Percentiles rank a stretch among this genome's conserved stretches.
These are phyloP conservation scores for Cercospora zeae-maydis DNA, from an alignment of 2,329 filamentous ascomycete genomes.

Conservation along the genomic window DNA sequence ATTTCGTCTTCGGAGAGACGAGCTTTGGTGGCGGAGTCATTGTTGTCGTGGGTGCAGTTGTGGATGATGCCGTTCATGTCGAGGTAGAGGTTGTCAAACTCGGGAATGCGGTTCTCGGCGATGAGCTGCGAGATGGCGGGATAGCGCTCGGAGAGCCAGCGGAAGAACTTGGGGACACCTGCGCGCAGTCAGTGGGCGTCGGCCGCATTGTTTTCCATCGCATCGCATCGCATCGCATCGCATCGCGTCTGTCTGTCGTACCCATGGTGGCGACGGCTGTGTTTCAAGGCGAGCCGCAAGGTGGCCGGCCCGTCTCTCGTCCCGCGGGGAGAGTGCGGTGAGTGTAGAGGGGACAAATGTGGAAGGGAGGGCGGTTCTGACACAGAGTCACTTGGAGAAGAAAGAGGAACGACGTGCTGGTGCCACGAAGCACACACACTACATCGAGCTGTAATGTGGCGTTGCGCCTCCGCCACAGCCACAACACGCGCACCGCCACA, in stretches of 20 bases:
- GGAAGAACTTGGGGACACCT: conserved; percentile 89
- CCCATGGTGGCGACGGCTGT: conserved; percentile 37
- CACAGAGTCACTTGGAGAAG: conserved; percentile 13
- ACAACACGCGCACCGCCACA: neutral
- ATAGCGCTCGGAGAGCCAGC: conserved; percentile 99
- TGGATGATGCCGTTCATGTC: conserved; percentile 99
- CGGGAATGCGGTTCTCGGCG: conserved; percentile 96
- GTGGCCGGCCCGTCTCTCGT: conserved; percentile 10
- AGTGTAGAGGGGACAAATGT: conserved; percentile 9
- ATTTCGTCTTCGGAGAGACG: conserved; percentile 96
- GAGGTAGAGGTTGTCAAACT: conserved; percentile 96
- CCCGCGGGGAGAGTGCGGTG: conserved; percentile 5
- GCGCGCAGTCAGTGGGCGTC: conserved; percentile 41
- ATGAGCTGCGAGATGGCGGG: conserved; percentile 97
- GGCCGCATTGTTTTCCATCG: neutral
- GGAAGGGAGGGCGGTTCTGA: conserved; percentile 18
- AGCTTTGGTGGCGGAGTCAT: conserved; percentile 84
- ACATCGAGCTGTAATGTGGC: neutral
- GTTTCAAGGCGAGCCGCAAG: conserved; percentile 29
- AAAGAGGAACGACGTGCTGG: conserved; percentile 27
- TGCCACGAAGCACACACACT: neutral
- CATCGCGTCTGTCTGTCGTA: conserved; percentile 16
- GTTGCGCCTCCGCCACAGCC: neutral
- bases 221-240: neutral
- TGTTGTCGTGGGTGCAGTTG: conserved; percentile 97